Evolutionary conservation across 805 yeast genomes (phyloP).

Genomic region (Monosporozyma aerobia): DNA sequence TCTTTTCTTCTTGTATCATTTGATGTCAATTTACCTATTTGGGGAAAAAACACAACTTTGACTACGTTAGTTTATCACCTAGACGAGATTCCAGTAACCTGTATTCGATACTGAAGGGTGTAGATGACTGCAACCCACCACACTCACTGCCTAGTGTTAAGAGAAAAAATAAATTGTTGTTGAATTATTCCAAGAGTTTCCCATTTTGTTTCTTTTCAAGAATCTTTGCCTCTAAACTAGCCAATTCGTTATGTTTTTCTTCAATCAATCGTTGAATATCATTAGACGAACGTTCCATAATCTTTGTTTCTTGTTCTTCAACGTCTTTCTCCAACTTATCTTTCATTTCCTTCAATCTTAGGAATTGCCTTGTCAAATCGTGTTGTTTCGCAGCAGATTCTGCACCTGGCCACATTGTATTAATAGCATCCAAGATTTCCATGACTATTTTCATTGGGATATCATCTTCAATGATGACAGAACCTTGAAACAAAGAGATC

Average conservation of each 20-base stretch:
- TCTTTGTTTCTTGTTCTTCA: constrained; percentile 20
- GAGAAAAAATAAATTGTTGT: too few relatives aligned
- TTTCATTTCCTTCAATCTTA: constrained; percentile 32
- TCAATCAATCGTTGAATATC: constrained; percentile 34
- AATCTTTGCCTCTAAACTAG: constrained; percentile 33
- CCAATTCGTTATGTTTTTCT: constrained; percentile 40
- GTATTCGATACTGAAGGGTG: too few relatives aligned
- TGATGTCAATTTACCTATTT: neutral
- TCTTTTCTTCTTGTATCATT: neutral
- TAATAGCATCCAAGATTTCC: constrained; percentile 28
- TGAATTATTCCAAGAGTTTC: neutral
- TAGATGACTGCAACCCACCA: too few relatives aligned
- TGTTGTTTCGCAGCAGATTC: constrained; percentile 37
- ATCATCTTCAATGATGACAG: constrained; percentile 32
- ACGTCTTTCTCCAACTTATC: constrained; percentile 23
- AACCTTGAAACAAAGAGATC: constrained; percentile 33
- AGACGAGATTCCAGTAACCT: too few relatives aligned
- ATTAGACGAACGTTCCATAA: constrained; percentile 17
- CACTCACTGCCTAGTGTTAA: too few relatives aligned
- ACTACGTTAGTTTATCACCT: too few relatives aligned
- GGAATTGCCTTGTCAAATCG: constrained; percentile 36
- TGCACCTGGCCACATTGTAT: constrained; percentile 28
- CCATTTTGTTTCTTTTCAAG: neutral
- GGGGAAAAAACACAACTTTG: neutral
- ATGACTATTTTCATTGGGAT: constrained; percentile 16